Evolutionary conservation across 805 yeast genomes (phyloP), one percentile per base, ranked within the genome.

Genomic region (Sugiyamaella mastotermitis): DNA sequence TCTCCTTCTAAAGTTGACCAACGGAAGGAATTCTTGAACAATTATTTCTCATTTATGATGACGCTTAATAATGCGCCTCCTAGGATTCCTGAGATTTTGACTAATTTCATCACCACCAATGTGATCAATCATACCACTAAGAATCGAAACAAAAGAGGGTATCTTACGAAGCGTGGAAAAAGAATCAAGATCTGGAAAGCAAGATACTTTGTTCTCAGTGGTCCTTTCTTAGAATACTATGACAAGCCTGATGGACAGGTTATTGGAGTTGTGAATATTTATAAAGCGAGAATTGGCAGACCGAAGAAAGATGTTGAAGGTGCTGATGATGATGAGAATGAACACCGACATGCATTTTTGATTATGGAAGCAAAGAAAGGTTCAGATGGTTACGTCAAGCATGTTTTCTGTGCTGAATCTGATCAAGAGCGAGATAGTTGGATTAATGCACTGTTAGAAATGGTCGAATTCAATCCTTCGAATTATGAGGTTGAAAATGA

Each of bases 341-440:
- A 37, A 18, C 47, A 35, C 41, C 59, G 80, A 37, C 83, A 80
- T 57, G 83, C 83, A 1, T 74, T 80, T 47, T 65, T 76, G 22
- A 50, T 69, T 7, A 49, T 52, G 44, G 75, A 69, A 48, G 62
- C 59, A 23, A 64, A 65, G 43, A 66, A 66, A 43, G 27, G 18
- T 26, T 19, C 22, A 22, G 23, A 36, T 9, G 35, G 37, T 8
- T 46, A 43, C 20, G 34, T 26, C 14, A 30, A 47, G 46, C 84
- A 80, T 51, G 70, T 74, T 35, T 71, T 86, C 37, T 84, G 94
- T 58, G 81, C 92, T 2, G 94, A 87, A 55, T 76, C 81, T 6
- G 81, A 81, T 31, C 71, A 67, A 19, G 95, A 86, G 52, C 69
- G 90, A 40, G 88, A 81, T 50, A 63, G 63, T 7, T 83, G 94